These are phyloP conservation scores for Eucalyptus paniculata DNA, from an alignment of 345 rosid genomes.

Conservation along the genomic window DNA sequence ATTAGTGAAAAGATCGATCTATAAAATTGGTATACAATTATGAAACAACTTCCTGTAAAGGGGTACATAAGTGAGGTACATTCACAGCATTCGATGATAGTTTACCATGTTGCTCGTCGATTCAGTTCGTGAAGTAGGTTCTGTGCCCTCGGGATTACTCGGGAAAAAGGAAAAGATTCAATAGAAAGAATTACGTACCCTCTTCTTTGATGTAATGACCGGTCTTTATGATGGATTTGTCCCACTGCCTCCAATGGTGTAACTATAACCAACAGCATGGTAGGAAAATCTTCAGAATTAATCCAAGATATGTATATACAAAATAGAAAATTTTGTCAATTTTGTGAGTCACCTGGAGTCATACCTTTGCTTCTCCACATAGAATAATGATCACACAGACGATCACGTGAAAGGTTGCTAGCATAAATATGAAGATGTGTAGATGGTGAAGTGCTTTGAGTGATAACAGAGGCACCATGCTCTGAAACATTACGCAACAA, in stretches of 20 bases:
- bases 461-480: slow-evolving; percentile 49
- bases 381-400: slow-evolving; percentile 42
- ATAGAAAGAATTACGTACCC: slow-evolving; percentile 9
- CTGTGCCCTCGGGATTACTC: background rate
- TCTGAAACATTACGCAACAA: slow-evolving; percentile 20
- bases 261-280: slow-evolving; percentile 20
- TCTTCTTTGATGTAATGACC: slow-evolving; percentile 20
- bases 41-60: background rate
- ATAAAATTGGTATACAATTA: background rate
- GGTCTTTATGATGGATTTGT: slow-evolving; percentile 22
- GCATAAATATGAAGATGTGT: slow-evolving; percentile 72
- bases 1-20: background rate
- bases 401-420: slow-evolving; percentile 55
- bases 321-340: background rate
- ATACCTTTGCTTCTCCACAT: slow-evolving; percentile 66
- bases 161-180: background rate
- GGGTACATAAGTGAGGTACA: background rate
- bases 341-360: background rate
- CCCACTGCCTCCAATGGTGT: slow-evolving; percentile 76
- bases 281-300: background rate
- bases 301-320: background rate
- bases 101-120: background rate
- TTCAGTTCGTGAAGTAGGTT: background rate
- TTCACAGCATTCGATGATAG: background rate
- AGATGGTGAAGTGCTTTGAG: slow-evolving; percentile 66